Conservation (phyloP, 306 rosid genomes). For the Quillaja saponaria region DNA sequence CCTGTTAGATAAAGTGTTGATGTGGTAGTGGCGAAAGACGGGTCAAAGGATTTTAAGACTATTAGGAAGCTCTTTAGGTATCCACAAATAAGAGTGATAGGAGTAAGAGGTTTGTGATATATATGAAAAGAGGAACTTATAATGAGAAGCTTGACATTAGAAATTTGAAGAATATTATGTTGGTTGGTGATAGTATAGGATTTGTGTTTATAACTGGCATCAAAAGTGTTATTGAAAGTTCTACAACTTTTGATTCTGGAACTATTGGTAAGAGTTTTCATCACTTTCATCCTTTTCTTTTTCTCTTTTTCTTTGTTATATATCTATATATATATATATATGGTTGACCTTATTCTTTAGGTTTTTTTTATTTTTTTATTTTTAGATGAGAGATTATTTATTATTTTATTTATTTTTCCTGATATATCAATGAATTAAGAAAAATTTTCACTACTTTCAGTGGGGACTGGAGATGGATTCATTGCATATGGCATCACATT, state of each 20-base stretch:
- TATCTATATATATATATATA: too few species aligned
- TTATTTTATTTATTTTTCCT: not conserved
- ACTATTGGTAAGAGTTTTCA: conserved; percentile 47
- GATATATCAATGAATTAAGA: too few species aligned
- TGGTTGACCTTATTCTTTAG: too few species aligned
- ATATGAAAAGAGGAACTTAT: conserved; percentile 49
- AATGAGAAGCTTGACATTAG: conserved; percentile 49
- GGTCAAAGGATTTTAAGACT: conserved; percentile 45
- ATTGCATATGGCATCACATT: conserved; percentile 56
- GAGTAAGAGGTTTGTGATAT: conserved; percentile 48
- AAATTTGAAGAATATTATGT: conserved; percentile 46
- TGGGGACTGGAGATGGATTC: conserved; percentile 51
- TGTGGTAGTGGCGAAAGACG: conserved; percentile 62
- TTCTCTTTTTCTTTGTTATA: too few species aligned
- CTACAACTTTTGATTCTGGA: conserved; percentile 56
- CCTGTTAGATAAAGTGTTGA: conserved; percentile 10
- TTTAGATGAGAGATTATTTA: too few species aligned
- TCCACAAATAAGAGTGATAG: conserved; percentile 32
- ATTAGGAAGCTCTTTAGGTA: conserved; percentile 46
- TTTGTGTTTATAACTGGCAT: conserved; percentile 51
- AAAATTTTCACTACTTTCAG: conserved; percentile 35
- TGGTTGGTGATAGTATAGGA: conserved; percentile 52
- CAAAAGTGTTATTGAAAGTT: conserved; percentile 53
- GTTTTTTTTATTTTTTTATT: too few species aligned
- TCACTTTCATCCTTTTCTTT: not conserved